A percentile compares a stretch with the other conserved stretches of the same genome.
phyloP scores from a whole-genome alignment of 345 rosid genomes.

The Sisymbrium irio region DNA sequence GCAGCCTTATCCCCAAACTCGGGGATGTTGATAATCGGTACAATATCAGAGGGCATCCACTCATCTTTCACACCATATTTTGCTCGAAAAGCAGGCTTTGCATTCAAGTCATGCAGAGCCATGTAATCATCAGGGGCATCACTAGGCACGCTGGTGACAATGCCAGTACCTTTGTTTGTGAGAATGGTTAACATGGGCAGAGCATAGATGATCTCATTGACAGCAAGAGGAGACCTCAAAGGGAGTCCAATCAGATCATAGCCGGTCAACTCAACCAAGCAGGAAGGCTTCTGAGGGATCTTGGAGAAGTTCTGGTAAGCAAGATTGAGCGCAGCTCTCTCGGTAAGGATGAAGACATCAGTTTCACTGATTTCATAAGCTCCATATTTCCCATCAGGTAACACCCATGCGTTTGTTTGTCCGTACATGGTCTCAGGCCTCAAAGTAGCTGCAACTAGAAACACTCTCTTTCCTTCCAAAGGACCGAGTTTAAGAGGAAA shows the following conservation, averaged over 20 bases:
- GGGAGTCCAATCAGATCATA: slow-evolving; percentile 85
- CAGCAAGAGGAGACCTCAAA: slow-evolving; percentile 69
- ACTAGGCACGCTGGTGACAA: slow-evolving; percentile 94
- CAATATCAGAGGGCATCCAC: slow-evolving; percentile 79
- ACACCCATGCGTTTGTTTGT: slow-evolving; percentile 94
- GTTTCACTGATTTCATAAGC: slow-evolving; percentile 84
- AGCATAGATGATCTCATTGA: slow-evolving; percentile 69
- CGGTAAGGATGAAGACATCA: slow-evolving; percentile 69
- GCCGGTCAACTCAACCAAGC: slow-evolving; percentile 82
- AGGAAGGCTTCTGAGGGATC: slow-evolving; percentile 65
- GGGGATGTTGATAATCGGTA: slow-evolving; percentile 80
- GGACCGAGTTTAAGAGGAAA: slow-evolving; percentile 61
- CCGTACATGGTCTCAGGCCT: slow-evolving; percentile 99
- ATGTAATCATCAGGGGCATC: slow-evolving; percentile 97
- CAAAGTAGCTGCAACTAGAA: slow-evolving; percentile 83
- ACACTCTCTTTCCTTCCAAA: slow-evolving; percentile 73
- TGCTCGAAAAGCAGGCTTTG: slow-evolving; percentile 73
- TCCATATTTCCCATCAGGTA: slow-evolving; percentile 92
- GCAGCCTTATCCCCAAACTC: slow-evolving; percentile 89
- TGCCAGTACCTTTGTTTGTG: slow-evolving; percentile 93
- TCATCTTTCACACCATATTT: slow-evolving; percentile 82
- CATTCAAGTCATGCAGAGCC: slow-evolving; percentile 73
- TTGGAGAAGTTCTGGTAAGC: slow-evolving; percentile 80
- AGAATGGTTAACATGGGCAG: slow-evolving; percentile 94
- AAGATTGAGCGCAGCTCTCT: slow-evolving; percentile 83